phyloP scores from a whole-genome alignment of 2,329 filamentous ascomycete species.

The Elsinoe necatrix region DNA sequence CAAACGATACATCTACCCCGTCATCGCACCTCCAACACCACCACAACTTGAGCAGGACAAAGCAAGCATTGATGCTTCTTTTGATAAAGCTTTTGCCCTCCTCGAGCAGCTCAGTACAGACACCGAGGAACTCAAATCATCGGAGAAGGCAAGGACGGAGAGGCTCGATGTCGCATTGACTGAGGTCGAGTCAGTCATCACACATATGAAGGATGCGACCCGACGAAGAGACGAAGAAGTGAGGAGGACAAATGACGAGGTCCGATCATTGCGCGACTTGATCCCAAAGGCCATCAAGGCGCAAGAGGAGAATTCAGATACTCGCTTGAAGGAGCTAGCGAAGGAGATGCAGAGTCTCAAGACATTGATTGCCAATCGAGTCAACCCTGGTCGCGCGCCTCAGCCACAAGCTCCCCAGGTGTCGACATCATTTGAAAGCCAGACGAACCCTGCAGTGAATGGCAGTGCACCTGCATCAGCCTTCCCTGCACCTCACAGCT shows the following conservation, averaged over 20 bases:
- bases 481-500: conserved; percentile 20
- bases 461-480: not conserved
- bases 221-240: conserved; percentile 79
- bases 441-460: conserved; percentile 1
- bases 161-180: conserved; percentile 71
- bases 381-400: conserved; percentile 30
- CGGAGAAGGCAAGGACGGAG: conserved; percentile 76
- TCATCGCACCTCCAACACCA: conserved; percentile 87
- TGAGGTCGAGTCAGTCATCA: conserved; percentile 76
- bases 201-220: conserved; percentile 72
- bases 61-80: conserved; percentile 81
- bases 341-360: conserved; percentile 87
- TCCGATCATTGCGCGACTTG: conserved; percentile 69
- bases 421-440: conserved; percentile 18
- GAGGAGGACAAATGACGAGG: conserved; percentile 75
- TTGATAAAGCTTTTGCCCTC: conserved; percentile 81
- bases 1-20: conserved; percentile 84
- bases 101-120: conserved; percentile 89
- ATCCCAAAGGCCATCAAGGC: conserved; percentile 84
- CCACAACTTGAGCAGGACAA: conserved; percentile 94
- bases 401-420: conserved; percentile 17
- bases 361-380: conserved; percentile 64
- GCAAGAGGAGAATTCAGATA: conserved; percentile 77
- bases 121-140: conserved; percentile 76
- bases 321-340: conserved; percentile 73